Conservation (phyloP, 2,329 filamentous ascomycete genomes). For the Xylaria sp. region DNA sequence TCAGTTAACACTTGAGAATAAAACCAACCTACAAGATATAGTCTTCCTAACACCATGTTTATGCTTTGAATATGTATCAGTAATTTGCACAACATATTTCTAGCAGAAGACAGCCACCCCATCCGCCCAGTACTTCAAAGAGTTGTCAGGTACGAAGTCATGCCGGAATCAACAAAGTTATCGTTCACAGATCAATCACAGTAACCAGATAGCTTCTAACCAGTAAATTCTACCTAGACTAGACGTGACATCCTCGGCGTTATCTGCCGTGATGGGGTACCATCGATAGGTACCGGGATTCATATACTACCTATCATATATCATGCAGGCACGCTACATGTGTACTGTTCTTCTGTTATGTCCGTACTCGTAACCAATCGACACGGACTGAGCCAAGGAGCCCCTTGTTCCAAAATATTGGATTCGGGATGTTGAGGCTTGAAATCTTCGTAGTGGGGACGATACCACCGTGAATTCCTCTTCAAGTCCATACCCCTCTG, state of each 20-base stretch:
- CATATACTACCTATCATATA: not conserved
- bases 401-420: not conserved
- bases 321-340: not conserved
- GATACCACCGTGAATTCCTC: not conserved
- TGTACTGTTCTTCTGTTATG: not conserved
- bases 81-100: too few species aligned
- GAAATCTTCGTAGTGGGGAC: not conserved
- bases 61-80: too few species aligned
- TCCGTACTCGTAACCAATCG: conserved; percentile 1
- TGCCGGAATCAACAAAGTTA: too few species aligned
- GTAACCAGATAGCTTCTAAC: too few species aligned
- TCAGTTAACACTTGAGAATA: not conserved
- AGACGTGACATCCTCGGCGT: too few species aligned
- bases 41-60: not conserved
- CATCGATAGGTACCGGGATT: too few species aligned
- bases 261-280: too few species aligned
- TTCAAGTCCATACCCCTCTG: not conserved
- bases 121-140: too few species aligned
- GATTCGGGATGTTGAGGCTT: not conserved
- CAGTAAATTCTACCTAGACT: too few species aligned
- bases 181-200: too few species aligned
- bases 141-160: too few species aligned
- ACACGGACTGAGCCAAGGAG: not conserved
- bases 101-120: too few species aligned
- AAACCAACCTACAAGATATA: not conserved